These are phyloP conservation scores for Penicillium sp. DNA, from an alignment of 2,329 filamentous ascomycete species.

Conservation along the genomic window DNA sequence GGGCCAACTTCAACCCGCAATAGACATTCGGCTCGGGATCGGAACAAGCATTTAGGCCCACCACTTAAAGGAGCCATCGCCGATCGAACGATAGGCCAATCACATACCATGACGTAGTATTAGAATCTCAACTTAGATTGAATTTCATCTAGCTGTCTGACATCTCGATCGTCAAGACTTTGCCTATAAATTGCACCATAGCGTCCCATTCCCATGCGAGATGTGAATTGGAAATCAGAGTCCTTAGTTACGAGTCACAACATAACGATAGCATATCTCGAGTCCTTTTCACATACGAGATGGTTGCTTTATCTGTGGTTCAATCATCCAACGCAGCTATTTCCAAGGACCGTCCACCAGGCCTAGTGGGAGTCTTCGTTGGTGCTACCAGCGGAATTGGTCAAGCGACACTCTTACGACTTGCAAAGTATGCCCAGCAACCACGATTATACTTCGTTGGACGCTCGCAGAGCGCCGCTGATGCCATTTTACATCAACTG, in stretches of 20 bases:
- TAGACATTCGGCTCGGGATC: background rate
- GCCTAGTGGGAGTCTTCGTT: conserved; percentile 55
- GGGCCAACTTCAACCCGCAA: background rate
- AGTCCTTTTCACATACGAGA: background rate
- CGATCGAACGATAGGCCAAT: conserved; percentile 1
- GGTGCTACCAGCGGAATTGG: conserved; percentile 64
- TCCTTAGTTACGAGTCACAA: background rate
- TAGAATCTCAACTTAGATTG: background rate
- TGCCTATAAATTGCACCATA: too few species aligned
- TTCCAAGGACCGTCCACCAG: background rate
- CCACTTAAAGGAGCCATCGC: background rate
- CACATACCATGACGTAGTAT: background rate
- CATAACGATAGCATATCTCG: background rate
- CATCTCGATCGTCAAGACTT: background rate
- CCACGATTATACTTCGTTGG: conserved; percentile 62
- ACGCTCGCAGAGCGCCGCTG: conserved; percentile 45
- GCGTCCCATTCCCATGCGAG: background rate
- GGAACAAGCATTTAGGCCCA: background rate
- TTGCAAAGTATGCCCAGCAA: conserved; percentile 48
- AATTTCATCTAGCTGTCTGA: background rate
- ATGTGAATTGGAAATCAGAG: background rate
- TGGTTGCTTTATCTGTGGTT: background rate
- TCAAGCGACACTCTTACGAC: conserved; percentile 54
- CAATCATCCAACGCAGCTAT: conserved; percentile 1
- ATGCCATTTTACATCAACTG: conserved; percentile 52